These are phyloP conservation scores for Agrostemma githago DNA, from an alignment of 148 eudicot species.

Conservation along the genomic window DNA sequence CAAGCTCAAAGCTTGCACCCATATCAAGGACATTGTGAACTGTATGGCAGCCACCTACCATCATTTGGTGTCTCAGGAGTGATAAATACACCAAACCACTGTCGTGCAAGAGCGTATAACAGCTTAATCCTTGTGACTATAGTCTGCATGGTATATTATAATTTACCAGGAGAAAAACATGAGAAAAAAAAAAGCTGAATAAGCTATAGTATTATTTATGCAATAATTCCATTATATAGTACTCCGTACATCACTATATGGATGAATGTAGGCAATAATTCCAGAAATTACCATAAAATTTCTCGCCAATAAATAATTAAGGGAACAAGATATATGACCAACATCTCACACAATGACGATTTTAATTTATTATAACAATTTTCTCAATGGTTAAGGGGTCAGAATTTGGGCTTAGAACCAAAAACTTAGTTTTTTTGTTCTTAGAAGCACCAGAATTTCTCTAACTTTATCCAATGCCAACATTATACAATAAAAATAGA, in stretches of 20 bases:
- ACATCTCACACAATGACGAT: not conserved
- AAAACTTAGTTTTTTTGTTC: not conserved
- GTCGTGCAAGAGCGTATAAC: conserved; percentile 89
- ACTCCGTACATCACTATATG: not conserved
- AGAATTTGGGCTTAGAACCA: not conserved
- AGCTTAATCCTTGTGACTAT: conserved; percentile 86
- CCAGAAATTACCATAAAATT: not conserved
- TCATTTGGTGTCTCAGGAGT: conserved; percentile 85
- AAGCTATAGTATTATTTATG: not conserved
- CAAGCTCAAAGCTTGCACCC: conserved; percentile 10
- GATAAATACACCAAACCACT: conserved; percentile 97
- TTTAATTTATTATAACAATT: not conserved
- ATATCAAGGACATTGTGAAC: conserved; percentile 10
- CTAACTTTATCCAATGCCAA: not conserved
- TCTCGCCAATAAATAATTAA: not conserved
- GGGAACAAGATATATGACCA: not conserved
- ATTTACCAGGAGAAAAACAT: conserved; percentile 7
- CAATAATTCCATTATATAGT: not conserved
- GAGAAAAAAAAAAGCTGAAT: not conserved
- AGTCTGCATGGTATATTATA: conserved; percentile 41
- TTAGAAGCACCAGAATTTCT: not conserved
- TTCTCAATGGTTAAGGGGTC: not conserved
- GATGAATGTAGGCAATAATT: not conserved
- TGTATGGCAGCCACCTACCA: conserved; percentile 48
- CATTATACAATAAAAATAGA: not conserved